Evolutionary conservation across 2,329 filamentous ascomycete genomes (phyloP).

Genomic region (Raffaelea arxii): DNA sequence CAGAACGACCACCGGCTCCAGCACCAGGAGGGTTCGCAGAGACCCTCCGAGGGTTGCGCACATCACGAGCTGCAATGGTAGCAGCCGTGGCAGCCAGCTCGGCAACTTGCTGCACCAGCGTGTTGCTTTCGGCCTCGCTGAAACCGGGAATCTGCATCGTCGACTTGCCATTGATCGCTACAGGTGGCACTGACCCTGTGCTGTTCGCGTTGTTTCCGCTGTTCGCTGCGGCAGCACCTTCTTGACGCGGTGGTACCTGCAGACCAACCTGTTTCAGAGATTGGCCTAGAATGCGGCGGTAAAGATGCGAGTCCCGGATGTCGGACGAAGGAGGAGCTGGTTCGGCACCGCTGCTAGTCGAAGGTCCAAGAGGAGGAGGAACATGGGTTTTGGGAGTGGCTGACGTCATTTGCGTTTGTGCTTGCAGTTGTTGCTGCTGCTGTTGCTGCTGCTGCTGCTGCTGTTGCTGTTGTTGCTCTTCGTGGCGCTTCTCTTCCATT

Average conservation of each 20-base stretch:
- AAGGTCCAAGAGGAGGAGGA: too few relatives aligned
- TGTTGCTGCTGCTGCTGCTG: neutral
- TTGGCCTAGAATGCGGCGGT: conserved; percentile 87
- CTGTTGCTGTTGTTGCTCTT: conserved; percentile 27
- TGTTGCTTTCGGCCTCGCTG: conserved; percentile 71
- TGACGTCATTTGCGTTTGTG: neutral
- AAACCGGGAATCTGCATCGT: conserved; percentile 56
- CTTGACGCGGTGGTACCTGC: too few relatives aligned
- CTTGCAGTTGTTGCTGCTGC: neutral
- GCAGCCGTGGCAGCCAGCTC: conserved; percentile 91
- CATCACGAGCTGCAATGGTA: conserved; percentile 75
- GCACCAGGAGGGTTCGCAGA: conserved; percentile 10
- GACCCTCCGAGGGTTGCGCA: conserved; percentile 17
- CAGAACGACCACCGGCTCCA: too few relatives aligned
- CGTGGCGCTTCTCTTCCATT: conserved; percentile 62
- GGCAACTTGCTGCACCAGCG: conserved; percentile 74
- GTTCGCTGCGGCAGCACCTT: too few relatives aligned
- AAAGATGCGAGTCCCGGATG: conserved; percentile 79
- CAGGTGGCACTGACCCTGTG: too few relatives aligned
- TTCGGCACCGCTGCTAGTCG: conserved; percentile 23
- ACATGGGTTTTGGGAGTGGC: neutral
- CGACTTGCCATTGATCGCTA: neutral
- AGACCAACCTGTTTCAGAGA: conserved; percentile 78
- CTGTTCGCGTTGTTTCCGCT: neutral
- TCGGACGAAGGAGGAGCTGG: conserved; percentile 50